phyloP scores from a whole-genome alignment of 352 stramenopile genomes.

The Phytophthora melonis region DNA sequence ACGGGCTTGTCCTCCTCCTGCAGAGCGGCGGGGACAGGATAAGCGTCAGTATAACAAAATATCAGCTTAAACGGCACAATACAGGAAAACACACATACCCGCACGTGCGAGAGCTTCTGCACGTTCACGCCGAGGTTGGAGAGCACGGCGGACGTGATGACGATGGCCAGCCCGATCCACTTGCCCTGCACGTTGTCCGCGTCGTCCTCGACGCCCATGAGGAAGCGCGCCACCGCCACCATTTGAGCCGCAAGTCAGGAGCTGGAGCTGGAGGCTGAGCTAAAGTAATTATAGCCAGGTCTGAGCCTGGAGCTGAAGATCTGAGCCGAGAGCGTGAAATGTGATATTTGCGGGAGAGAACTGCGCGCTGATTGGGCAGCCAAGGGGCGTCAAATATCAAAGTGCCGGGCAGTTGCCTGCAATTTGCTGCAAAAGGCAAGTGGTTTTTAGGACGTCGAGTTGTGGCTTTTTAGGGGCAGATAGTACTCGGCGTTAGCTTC shows the following conservation, averaged over 20 bases:
- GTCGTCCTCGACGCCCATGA: slow-evolving; percentile 36
- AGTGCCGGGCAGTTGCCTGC: slow-evolving; percentile 5
- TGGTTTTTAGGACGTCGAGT: slow-evolving; percentile 4
- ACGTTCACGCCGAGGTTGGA: slow-evolving; percentile 90
- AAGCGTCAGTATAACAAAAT: background rate
- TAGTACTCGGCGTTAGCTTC: background rate
- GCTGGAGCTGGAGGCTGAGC: background rate
- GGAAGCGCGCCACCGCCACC: slow-evolving; percentile 33
- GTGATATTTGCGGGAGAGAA: slow-evolving; percentile 34
- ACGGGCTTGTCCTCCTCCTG: slow-evolving; percentile 74
- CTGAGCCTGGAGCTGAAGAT: slow-evolving; percentile 18
- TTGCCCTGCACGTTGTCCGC: slow-evolving; percentile 73
- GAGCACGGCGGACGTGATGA: slow-evolving; percentile 82
- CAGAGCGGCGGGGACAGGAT: background rate
- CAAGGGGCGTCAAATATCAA: slow-evolving; percentile 33
- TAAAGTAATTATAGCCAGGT: slow-evolving; percentile 11
- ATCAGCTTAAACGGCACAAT: too few relatives aligned
- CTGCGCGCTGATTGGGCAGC: slow-evolving; percentile 16
- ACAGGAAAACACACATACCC: slow-evolving; percentile 46
- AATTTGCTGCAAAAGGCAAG: background rate
- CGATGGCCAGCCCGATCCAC: slow-evolving; percentile 84
- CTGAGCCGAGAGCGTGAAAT: slow-evolving; percentile 15
- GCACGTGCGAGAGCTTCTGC: slow-evolving; percentile 87
- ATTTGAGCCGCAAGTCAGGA: slow-evolving; percentile 24
- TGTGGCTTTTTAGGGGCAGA: background rate